Conservation (phyloP, 2,329 filamentous ascomycete genomes). For the Myotisia sp. region DNA sequence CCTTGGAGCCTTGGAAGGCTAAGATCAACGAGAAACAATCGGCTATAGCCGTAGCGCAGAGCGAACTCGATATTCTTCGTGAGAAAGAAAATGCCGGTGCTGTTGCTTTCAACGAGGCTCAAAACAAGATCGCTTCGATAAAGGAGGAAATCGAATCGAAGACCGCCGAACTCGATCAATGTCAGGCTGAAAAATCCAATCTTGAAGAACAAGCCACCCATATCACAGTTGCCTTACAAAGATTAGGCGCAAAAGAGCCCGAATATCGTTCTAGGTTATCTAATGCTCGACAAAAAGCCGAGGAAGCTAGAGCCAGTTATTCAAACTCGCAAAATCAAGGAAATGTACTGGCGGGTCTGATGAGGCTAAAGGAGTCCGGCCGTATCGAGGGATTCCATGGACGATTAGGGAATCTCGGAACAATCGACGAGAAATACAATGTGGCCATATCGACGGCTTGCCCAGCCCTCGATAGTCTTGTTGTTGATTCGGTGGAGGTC, state of each 20-base stretch:
- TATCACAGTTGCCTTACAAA: constrained; percentile 56
- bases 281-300: constrained; percentile 80
- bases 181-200: constrained; percentile 55
- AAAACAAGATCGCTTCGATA: constrained; percentile 62
- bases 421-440: constrained; percentile 88
- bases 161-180: constrained; percentile 58
- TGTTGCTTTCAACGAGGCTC: constrained; percentile 67
- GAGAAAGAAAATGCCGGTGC: constrained; percentile 82
- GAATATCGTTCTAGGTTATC: constrained; percentile 73
- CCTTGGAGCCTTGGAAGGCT: constrained; percentile 87
- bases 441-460: constrained; percentile 97
- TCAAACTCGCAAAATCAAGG: constrained; percentile 83
- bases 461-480: constrained; percentile 81
- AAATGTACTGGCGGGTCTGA: constrained; percentile 78
- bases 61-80: constrained; percentile 77
- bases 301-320: constrained; percentile 83
- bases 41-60: constrained; percentile 83
- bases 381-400: constrained; percentile 96
- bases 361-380: constrained; percentile 90
- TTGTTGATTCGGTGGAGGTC: constrained; percentile 88
- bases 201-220: constrained; percentile 62
- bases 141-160: constrained; percentile 59
- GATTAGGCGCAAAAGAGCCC: constrained; percentile 63
- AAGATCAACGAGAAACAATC: constrained; percentile 96
- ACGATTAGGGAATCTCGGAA: constrained; percentile 80